Conservation (phyloP, 352 stramenopile genomes). For the Blastocystis sp. region DNA sequence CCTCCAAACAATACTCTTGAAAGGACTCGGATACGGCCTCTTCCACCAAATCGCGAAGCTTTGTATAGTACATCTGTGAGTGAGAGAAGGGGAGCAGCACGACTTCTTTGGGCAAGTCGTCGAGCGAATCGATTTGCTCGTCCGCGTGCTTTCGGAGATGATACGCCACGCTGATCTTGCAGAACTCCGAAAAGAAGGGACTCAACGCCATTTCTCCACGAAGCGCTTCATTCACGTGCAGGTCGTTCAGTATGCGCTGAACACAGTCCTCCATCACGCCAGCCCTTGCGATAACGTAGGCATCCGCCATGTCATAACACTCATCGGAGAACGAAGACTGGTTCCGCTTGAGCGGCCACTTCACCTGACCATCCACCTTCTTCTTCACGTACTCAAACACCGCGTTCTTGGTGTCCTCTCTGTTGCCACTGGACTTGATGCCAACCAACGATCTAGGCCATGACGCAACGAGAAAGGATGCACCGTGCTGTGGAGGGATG, state of each 20-base stretch:
- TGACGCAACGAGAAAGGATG: neutral
- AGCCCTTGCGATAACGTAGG: constrained; percentile 24
- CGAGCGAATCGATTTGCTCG: neutral
- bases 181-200: constrained; percentile 29
- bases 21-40: neutral
- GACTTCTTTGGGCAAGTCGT: neutral
- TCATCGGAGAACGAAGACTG: constrained; percentile 20
- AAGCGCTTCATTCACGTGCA: neutral
- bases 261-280: neutral
- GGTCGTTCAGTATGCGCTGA: neutral
- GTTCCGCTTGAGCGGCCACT: constrained; percentile 35
- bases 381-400: constrained; percentile 53
- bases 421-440: constrained; percentile 15
- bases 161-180: constrained; percentile 17
- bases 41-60: neutral
- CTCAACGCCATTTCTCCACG: neutral
- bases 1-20: too few relatives aligned
- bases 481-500: constrained; percentile 65
- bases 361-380: neutral
- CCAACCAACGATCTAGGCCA: neutral
- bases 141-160: constrained; percentile 1
- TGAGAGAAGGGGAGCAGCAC: neutral
- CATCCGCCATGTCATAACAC: constrained; percentile 69
- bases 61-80: constrained; percentile 4
- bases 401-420: constrained; percentile 42